Evolutionary conservation across 2,329 filamentous ascomycete species (phyloP).

Genomic region (Metarhizium sp.): DNA sequence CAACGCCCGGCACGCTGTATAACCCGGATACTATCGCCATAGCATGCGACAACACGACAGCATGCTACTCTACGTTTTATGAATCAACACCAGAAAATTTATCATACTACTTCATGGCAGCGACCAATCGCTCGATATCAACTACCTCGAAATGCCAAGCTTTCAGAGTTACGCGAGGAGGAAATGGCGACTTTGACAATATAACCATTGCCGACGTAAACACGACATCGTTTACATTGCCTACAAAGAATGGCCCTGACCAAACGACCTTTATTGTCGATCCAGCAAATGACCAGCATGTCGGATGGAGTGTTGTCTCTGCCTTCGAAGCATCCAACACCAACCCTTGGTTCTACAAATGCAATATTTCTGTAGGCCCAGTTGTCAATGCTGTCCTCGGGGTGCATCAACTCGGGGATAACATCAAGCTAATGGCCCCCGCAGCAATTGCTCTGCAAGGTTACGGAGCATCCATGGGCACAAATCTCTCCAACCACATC

Average conservation of each 20-base stretch:
- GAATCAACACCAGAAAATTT: slow-evolving; percentile 17
- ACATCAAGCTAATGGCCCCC: slow-evolving; percentile 24
- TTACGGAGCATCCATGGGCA: slow-evolving; percentile 18
- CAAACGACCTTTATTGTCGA: slow-evolving; percentile 29
- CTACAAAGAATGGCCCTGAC: slow-evolving; percentile 18
- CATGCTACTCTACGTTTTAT: slow-evolving; percentile 27
- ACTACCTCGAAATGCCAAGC: slow-evolving; percentile 19
- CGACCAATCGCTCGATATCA: slow-evolving; percentile 23
- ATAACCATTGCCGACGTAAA: slow-evolving; percentile 19
- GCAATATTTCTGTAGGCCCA: slow-evolving; percentile 25
- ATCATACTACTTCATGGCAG: slow-evolving; percentile 13
- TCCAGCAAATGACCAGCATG: slow-evolving; percentile 12
- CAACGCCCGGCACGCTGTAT: slow-evolving; percentile 20
- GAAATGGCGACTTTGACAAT: slow-evolving; percentile 16
- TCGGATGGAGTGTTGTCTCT: slow-evolving; percentile 18
- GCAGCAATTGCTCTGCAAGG: slow-evolving; percentile 31
- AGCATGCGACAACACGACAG: slow-evolving; percentile 21
- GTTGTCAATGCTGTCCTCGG: slow-evolving; percentile 25
- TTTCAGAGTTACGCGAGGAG: slow-evolving; percentile 20
- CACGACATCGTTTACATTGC: slow-evolving; percentile 13
- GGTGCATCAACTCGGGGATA: slow-evolving; percentile 24
- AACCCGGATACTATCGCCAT: slow-evolving; percentile 17
- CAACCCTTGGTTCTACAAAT: slow-evolving; percentile 31
- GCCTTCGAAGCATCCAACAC: slow-evolving; percentile 28
- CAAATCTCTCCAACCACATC: slow-evolving; percentile 12